These are phyloP conservation scores for Candida pseudoglaebosa DNA, from an alignment of 805 yeast genomes.

Conservation along the genomic window DNA sequence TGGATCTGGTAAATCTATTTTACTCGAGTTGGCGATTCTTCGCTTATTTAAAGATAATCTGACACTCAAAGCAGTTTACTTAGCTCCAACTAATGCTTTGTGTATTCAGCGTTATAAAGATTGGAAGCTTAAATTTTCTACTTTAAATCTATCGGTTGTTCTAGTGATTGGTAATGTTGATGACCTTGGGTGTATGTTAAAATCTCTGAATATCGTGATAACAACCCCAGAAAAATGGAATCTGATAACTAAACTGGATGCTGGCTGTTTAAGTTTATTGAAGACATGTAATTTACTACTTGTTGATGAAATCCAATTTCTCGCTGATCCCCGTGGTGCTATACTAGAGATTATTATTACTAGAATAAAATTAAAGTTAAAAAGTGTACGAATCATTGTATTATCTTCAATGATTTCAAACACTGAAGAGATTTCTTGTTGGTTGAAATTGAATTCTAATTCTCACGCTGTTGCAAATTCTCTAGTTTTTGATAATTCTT, in stretches of 20 bases:
- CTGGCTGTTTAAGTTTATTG: conserved; percentile 30
- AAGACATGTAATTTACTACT: conserved; percentile 14
- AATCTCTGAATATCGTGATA: conserved; percentile 33
- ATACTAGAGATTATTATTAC: conserved; percentile 21
- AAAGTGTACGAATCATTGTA: conserved; percentile 13
- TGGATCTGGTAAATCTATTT: conserved; percentile 56
- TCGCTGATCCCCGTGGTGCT: conserved; percentile 25
- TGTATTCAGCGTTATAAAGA: conserved; percentile 47
- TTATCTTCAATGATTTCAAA: conserved; percentile 52
- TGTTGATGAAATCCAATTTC: conserved; percentile 18
- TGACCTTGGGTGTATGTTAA: not conserved
- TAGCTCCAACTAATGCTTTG: conserved; percentile 60
- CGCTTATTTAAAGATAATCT: conserved; percentile 20
- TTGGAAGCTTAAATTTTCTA: conserved; percentile 42
- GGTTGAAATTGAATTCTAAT: conserved; percentile 10
- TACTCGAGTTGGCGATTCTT: conserved; percentile 51
- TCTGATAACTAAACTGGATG: conserved; percentile 49
- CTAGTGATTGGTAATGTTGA: conserved; percentile 49
- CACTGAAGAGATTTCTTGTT: conserved; percentile 40
- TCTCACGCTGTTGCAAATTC: conserved; percentile 25
- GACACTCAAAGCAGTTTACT: conserved; percentile 39
- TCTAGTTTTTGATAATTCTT: conserved; percentile 44
- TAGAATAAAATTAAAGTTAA: conserved; percentile 12
- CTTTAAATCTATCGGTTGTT: conserved; percentile 41
- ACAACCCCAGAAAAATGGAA: conserved; percentile 68